A percentile compares a stretch with the other conserved stretches of the same genome.
phyloP scores from a whole-genome alignment of 2,329 filamentous ascomycete genomes.

The Ascochyta fabae region DNA sequence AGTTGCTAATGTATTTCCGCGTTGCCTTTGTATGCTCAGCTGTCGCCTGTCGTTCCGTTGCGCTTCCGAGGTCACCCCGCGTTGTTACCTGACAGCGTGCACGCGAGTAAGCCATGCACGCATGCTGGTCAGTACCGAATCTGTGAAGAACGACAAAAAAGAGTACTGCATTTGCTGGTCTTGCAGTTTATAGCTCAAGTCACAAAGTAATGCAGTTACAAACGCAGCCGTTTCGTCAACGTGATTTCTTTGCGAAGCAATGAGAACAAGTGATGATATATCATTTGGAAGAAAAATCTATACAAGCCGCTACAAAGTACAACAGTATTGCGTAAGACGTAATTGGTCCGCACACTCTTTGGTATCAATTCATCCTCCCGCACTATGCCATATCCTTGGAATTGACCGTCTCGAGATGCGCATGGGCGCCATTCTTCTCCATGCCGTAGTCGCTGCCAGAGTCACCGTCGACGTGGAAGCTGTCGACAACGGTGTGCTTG shows the following conservation, averaged over 20 bases:
- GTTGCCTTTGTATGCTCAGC: not conserved
- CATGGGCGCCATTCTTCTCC: constrained; percentile 33
- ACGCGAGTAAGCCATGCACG: constrained; percentile 7
- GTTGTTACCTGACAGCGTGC: constrained; percentile 2
- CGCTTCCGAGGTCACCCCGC: constrained; percentile 15
- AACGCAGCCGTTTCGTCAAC: not conserved
- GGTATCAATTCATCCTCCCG: not conserved
- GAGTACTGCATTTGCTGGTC: no score
- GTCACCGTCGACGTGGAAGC: constrained; percentile 26
- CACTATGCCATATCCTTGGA: constrained; percentile 21
- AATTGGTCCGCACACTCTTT: not conserved
- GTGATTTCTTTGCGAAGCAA: not conserved
- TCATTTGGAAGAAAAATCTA: constrained; percentile 3
- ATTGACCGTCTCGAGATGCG: constrained; percentile 36
- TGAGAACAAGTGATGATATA: not conserved
- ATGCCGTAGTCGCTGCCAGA: constrained; percentile 24
- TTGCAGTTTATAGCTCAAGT: not conserved
- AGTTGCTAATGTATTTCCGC: no score
- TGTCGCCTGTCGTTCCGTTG: not conserved
- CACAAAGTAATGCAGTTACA: no score
- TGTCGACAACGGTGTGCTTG: constrained; percentile 33
- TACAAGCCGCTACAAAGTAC: constrained; percentile 4
- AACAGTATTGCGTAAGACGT: constrained; percentile 2
- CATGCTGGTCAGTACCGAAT: not conserved
- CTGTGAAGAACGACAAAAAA: no score